Evolutionary conservation across 2,329 filamentous ascomycete species (phyloP).

Genomic region (Boeremia lycopersici): DNA sequence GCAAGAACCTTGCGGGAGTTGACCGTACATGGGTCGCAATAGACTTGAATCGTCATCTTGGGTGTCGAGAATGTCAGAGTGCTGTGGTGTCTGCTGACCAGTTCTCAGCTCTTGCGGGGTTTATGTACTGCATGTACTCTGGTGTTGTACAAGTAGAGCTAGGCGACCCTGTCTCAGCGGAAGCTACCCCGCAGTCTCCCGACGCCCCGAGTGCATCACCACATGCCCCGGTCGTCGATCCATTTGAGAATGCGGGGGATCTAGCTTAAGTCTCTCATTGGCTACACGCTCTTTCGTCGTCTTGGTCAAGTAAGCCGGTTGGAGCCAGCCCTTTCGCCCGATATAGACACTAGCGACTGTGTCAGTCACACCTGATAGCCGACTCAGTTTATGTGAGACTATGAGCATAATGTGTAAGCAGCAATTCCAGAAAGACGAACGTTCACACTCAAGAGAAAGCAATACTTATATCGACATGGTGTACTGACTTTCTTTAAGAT

Average conservation of each 20-base stretch:
- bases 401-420: not conserved
- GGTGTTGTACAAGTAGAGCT: not conserved
- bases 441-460: too few relatives aligned
- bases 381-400: not conserved
- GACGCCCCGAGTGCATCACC: not conserved
- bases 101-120: conserved; percentile 11
- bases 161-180: not conserved
- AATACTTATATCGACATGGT: too few relatives aligned
- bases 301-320: not conserved
- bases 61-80: not conserved
- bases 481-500: too few relatives aligned
- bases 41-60: conserved; percentile 24
- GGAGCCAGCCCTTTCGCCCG: conserved; percentile 4
- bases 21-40: conserved; percentile 49
- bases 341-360: not conserved
- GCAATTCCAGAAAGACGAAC: not conserved
- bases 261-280: not conserved
- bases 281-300: not conserved
- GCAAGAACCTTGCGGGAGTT: conserved; percentile 52
- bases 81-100: not conserved
- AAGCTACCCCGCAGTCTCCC: conserved; percentile 13
- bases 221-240: not conserved
- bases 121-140: conserved; percentile 2
- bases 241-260: not conserved
- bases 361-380: not conserved